phyloP scores from a whole-genome alignment of 2,329 filamentous ascomycete species.

The Gnomoniopsis sp. region DNA sequence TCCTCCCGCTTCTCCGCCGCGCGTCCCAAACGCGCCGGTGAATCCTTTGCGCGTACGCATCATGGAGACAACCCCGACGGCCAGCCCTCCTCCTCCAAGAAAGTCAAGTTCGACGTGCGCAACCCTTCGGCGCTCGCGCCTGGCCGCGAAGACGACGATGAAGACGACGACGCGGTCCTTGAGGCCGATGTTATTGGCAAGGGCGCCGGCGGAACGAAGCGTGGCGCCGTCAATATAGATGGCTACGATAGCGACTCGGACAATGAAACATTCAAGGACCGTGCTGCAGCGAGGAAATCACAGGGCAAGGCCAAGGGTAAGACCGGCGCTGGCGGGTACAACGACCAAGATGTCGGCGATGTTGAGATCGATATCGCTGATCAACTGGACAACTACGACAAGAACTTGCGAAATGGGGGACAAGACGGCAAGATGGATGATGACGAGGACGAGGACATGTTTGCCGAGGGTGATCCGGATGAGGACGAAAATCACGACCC shows the following conservation, averaged over 20 bases:
- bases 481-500: slow-evolving; percentile 13
- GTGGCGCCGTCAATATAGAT: slow-evolving; percentile 92
- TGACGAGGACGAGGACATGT: slow-evolving; percentile 79
- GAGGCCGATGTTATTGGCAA: slow-evolving; percentile 92
- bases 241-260: slow-evolving; percentile 94
- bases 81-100: slow-evolving; percentile 55
- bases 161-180: slow-evolving; percentile 62
- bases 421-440: slow-evolving; percentile 28
- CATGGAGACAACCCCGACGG: slow-evolving; percentile 43
- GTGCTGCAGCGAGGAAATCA: slow-evolving; percentile 59
- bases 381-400: slow-evolving; percentile 53
- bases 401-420: slow-evolving; percentile 35
- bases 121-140: slow-evolving; percentile 91
- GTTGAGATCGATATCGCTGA: slow-evolving; percentile 48
- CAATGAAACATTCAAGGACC: slow-evolving; percentile 81
- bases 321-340: slow-evolving; percentile 29
- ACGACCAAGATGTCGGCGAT: slow-evolving; percentile 29
- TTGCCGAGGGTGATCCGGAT: slow-evolving; percentile 53
- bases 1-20: slow-evolving; percentile 60
- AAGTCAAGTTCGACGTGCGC: slow-evolving; percentile 87
- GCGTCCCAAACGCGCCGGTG: slow-evolving; percentile 78
- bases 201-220: slow-evolving; percentile 71
- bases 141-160: slow-evolving; percentile 71
- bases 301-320: slow-evolving; percentile 34
- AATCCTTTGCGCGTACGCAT: slow-evolving; percentile 75